Evolutionary conservation across 2,329 filamentous ascomycete genomes (phyloP).

Genomic region (Biscogniauxia mediterranea): DNA sequence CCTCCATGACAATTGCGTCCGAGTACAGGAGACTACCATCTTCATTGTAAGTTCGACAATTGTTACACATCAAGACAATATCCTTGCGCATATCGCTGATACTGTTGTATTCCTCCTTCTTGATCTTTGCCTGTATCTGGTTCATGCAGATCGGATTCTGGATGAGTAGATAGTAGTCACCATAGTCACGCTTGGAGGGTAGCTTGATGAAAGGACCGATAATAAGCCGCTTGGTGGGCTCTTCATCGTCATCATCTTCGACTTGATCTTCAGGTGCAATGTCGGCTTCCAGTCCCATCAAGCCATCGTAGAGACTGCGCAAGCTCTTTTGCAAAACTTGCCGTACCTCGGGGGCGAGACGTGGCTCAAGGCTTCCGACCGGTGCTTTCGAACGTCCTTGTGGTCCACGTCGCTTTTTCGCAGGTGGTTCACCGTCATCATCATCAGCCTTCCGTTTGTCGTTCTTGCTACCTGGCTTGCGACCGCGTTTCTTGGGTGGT

Average conservation of each 20-base stretch:
- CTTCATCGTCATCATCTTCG: slow-evolving; percentile 56
- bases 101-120: slow-evolving; percentile 87
- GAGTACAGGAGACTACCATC: slow-evolving; percentile 88
- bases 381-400: slow-evolving; percentile 67
- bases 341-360: slow-evolving; percentile 67
- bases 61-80: slow-evolving; percentile 79
- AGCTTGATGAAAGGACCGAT: slow-evolving; percentile 94
- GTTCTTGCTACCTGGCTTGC: slow-evolving; percentile 69
- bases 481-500: slow-evolving; percentile 76
- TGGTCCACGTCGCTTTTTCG: slow-evolving; percentile 74
- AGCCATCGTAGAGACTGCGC: slow-evolving; percentile 70
- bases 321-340: slow-evolving; percentile 77
- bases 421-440: slow-evolving; percentile 71
- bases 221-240: slow-evolving; percentile 69
- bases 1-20: slow-evolving; percentile 91
- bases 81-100: slow-evolving; percentile 80
- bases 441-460: slow-evolving; percentile 90
- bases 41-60: slow-evolving; percentile 95
- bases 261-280: slow-evolving; percentile 52
- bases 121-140: slow-evolving; percentile 90
- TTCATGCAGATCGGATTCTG: slow-evolving; percentile 94
- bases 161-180: slow-evolving; percentile 95
- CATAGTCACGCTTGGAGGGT: slow-evolving; percentile 83
- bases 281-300: slow-evolving; percentile 84
- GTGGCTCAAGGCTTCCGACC: slow-evolving; percentile 37